Conservation (phyloP, 352 stramenopile species). For the Lagenidium sp. region DNA sequence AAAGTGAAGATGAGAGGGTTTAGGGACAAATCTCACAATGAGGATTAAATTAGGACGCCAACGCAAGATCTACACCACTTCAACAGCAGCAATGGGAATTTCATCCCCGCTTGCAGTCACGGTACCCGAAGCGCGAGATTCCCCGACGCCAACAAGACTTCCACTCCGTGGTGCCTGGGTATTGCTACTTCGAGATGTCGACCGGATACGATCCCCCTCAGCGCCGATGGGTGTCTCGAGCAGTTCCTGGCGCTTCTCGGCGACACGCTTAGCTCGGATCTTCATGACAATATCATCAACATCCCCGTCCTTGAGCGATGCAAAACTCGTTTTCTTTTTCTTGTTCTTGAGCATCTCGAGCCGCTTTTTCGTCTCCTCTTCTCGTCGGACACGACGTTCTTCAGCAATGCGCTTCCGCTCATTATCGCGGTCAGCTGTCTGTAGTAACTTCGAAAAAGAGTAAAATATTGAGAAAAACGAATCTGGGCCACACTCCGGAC, state of each 20-base stretch:
- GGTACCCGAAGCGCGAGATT: not conserved
- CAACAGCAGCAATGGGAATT: too few relatives aligned
- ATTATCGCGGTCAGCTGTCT: conserved; percentile 75
- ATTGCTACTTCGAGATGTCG: conserved; percentile 9
- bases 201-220: conserved; percentile 6
- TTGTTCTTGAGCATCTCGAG: conserved; percentile 73
- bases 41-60: too few relatives aligned
- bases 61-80: too few relatives aligned
- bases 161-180: conserved; percentile 9
- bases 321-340: conserved; percentile 64
- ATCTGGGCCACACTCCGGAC: conserved; percentile 57
- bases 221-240: conserved; percentile 20
- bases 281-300: conserved; percentile 80
- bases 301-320: conserved; percentile 65
- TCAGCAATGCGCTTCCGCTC: conserved; percentile 79
- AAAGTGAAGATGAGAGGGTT: too few relatives aligned
- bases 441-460: conserved; percentile 74
- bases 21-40: too few relatives aligned
- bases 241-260: conserved; percentile 64
- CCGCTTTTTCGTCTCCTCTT: conserved; percentile 75
- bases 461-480: conserved; percentile 84
- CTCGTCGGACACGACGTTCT: conserved; percentile 57
- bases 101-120: too few relatives aligned
- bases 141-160: not conserved
- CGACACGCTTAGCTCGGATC: conserved; percentile 70